Evolutionary conservation across 495 filamentous ascomycete species (phyloP).

Genomic region (Penicillium steckii): DNA sequence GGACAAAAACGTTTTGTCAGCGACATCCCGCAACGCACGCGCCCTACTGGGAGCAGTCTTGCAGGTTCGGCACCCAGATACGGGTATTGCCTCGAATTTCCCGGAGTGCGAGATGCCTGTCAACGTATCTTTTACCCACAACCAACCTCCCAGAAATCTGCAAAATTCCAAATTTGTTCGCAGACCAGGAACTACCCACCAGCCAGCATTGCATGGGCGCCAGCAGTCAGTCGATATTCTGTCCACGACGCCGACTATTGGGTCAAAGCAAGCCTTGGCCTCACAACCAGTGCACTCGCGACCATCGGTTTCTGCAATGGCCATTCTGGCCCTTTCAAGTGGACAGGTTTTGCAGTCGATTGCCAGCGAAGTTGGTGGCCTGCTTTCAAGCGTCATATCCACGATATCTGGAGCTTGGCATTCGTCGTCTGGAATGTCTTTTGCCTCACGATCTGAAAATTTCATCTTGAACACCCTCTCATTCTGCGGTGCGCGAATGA

Average conservation of each 20-base stretch:
- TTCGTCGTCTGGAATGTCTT: background rate
- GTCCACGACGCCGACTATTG: background rate
- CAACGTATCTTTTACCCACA: background rate
- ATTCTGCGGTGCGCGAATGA: background rate
- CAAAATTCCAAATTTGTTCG: background rate
- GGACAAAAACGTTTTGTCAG: background rate
- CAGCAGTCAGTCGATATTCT: background rate
- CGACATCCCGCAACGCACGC: background rate
- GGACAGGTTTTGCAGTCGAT: background rate
- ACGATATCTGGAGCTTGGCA: conserved; percentile 11
- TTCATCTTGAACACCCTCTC: conserved; percentile 10
- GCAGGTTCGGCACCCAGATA: background rate
- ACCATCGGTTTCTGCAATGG: background rate
- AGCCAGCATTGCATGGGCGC: background rate
- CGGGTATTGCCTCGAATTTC: background rate
- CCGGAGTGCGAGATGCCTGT: background rate
- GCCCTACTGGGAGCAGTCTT: background rate
- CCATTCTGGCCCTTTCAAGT: background rate
- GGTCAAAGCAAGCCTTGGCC: background rate
- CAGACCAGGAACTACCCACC: background rate
- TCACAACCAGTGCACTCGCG: background rate
- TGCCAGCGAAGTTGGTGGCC: background rate
- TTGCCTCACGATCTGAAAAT: conserved; percentile 4
- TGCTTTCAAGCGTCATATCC: conserved; percentile 9
- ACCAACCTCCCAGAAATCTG: background rate